Evolutionary conservation across 2,329 filamentous ascomycete species (phyloP).

Genomic region (Camillea tinctor): DNA sequence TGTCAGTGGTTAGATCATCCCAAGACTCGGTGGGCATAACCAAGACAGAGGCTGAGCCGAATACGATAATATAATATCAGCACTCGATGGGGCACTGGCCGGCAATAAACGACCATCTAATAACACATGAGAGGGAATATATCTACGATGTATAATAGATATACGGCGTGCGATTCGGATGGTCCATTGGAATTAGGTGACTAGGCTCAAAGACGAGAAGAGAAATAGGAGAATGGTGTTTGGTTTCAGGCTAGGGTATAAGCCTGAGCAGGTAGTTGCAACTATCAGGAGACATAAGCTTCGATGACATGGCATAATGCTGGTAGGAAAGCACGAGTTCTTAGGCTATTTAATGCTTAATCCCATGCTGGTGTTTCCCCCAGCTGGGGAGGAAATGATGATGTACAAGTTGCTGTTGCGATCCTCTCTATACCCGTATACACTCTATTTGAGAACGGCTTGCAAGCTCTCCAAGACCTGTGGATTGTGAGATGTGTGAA

Average conservation of each 20-base stretch:
- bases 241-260: neutral
- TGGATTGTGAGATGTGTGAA: slow-evolving; percentile 35
- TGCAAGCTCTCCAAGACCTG: slow-evolving; percentile 83
- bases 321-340: slow-evolving; percentile 16
- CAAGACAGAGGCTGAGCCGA: neutral
- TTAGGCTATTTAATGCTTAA: slow-evolving; percentile 21
- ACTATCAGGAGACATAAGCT: neutral
- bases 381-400: slow-evolving; percentile 31
- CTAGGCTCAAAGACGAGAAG: neutral
- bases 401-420: slow-evolving; percentile 36
- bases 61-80: neutral
- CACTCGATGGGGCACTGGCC: neutral
- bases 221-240: neutral
- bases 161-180: neutral
- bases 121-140: slow-evolving; percentile 5
- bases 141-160: neutral
- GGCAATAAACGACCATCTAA: neutral
- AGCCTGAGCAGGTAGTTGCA: neutral
- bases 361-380: slow-evolving; percentile 26
- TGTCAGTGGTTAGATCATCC: neutral
- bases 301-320: slow-evolving; percentile 10
- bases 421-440: slow-evolving; percentile 40
- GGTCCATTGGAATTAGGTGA: neutral
- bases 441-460: slow-evolving; percentile 73
- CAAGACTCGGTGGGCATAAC: neutral